These are phyloP conservation scores for Stramenopiles sp. DNA, from an alignment of 352 stramenopile genomes.

Conservation along the genomic window DNA sequence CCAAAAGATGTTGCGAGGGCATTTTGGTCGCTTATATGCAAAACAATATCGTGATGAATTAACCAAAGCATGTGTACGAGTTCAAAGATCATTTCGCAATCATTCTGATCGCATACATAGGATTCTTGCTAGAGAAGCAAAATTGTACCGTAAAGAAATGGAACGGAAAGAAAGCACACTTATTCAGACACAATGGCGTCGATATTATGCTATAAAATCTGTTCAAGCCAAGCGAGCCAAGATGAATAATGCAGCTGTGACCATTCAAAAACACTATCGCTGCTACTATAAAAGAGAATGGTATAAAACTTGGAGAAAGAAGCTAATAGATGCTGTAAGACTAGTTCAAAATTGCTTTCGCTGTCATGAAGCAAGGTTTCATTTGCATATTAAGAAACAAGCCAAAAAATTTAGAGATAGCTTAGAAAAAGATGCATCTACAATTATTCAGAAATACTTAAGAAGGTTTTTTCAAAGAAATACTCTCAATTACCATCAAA, in stretches of 20 bases:
- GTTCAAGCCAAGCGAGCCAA: not conserved
- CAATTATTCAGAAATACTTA: not conserved
- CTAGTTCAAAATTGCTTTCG: not conserved
- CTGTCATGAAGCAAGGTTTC: not conserved
- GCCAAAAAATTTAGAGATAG: not conserved
- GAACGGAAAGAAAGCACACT: not conserved
- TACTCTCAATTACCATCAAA: not conserved
- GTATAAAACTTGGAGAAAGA: not conserved
- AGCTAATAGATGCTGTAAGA: not conserved
- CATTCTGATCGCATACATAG: not conserved
- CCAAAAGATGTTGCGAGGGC: not conserved
- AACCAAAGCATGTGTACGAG: not conserved
- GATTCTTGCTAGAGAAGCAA: not conserved
- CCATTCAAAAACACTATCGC: not conserved
- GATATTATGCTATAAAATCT: not conserved
- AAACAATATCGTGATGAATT: not conserved
- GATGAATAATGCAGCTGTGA: not conserved
- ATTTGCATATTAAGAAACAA: not conserved
- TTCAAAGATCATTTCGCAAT: not conserved
- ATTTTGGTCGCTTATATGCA: not conserved
- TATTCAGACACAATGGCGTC: not conserved
- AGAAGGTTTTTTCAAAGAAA: not conserved
- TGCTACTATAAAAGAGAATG: not conserved
- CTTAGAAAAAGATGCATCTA: not conserved
- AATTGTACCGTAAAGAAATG: not conserved